Base-by-base conservation (phyloP, 495 filamentous ascomycete species). In the Penicillium mononematosum region DNA sequence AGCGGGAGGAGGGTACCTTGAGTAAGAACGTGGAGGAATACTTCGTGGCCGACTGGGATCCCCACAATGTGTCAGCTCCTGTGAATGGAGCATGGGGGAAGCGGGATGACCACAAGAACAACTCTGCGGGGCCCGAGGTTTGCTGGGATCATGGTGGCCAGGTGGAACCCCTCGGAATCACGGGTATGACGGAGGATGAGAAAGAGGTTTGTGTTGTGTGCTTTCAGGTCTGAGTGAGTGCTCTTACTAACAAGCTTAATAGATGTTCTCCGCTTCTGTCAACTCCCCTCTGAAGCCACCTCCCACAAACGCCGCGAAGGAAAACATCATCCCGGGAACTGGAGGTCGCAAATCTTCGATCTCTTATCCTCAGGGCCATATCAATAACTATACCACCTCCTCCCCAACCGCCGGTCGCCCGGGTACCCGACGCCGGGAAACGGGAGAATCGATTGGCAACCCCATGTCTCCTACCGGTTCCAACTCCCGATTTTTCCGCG, bases 261-360 rank as follows among this genome's bases (percentile, higher is more conserved):
- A 91, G 85, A 75, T 88, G 50, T 96, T 98, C 72, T 73, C 86
- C 31, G 80, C 81, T 42, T 92, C 93, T 46, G 90, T 98, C 62
- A 98, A 98, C 69, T 97, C 94, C 14, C 86, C 91, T 22, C 75
- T 97, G 43, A 98, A 97, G 72, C 88, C 89, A 14, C 91, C 89
- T 7, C 83, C 83, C 42, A 88, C 87, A 61, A 84, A 79, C 55
- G 70, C 77, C 46, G 83, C 80, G 59, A 92, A 96, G 65, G 90
- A 95, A 45, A 82, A 78, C 41, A 76, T 74, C 39, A 74, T 73
- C n/a, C 77, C 81, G 19, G 79, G 76, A 45, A 65, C 80, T 36
- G 79, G 81, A 68, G 82, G 83, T 50, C 88, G 92, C 50, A 95
- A 93, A 72, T 75, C 82, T 12, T 96, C 91, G 1, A 68, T 96